Percentiles rank a stretch among this genome's conserved stretches.
These are phyloP conservation scores for Ceratocystis eucalypticola DNA, from an alignment of 2,329 filamentous ascomycete genomes.

Conservation along the genomic window DNA sequence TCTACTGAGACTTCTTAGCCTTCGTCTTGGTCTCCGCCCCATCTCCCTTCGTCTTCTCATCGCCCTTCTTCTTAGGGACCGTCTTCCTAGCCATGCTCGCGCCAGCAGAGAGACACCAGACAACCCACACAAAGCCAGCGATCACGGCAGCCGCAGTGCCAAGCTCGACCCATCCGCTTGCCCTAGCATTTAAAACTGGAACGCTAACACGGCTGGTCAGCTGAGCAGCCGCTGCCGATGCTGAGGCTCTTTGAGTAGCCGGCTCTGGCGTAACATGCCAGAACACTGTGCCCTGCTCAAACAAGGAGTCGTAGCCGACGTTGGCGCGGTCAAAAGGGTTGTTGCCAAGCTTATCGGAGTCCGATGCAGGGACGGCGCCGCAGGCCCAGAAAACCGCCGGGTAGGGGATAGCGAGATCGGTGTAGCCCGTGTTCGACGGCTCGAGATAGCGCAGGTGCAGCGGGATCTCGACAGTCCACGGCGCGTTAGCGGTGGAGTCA, in stretches of 20 bases:
- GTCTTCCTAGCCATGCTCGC: slow-evolving; percentile 18
- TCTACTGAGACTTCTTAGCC: slow-evolving; percentile 20
- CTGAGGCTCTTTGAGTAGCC: not conserved
- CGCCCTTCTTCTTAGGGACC: slow-evolving; percentile 21
- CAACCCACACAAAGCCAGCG: slow-evolving; percentile 56
- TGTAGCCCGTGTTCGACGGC: slow-evolving; percentile 43
- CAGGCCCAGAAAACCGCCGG: slow-evolving; percentile 89
- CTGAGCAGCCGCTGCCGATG: slow-evolving; percentile 9
- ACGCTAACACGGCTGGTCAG: slow-evolving; percentile 46
- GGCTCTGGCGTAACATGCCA: slow-evolving; percentile 50
- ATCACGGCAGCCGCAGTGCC: slow-evolving; percentile 48
- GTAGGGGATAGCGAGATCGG: slow-evolving; percentile 52
- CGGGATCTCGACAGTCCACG: slow-evolving; percentile 59
- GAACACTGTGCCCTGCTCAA: slow-evolving; percentile 64
- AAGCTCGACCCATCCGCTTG: slow-evolving; percentile 33
- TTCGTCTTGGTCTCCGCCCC: not conserved
- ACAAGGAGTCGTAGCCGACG: slow-evolving; percentile 74
- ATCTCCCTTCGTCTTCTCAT: not conserved
- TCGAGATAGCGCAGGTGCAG: slow-evolving; percentile 74
- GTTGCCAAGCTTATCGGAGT: slow-evolving; percentile 51
- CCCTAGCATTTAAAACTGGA: slow-evolving; percentile 49
- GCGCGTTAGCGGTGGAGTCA: slow-evolving; percentile 21
- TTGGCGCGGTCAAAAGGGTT: slow-evolving; percentile 80
- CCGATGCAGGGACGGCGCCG: slow-evolving; percentile 35
- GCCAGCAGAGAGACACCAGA: slow-evolving; percentile 42